These are phyloP conservation scores for Ligustrum vulgare DNA, from an alignment of 257 asterid genomes.

Conservation along the genomic window DNA sequence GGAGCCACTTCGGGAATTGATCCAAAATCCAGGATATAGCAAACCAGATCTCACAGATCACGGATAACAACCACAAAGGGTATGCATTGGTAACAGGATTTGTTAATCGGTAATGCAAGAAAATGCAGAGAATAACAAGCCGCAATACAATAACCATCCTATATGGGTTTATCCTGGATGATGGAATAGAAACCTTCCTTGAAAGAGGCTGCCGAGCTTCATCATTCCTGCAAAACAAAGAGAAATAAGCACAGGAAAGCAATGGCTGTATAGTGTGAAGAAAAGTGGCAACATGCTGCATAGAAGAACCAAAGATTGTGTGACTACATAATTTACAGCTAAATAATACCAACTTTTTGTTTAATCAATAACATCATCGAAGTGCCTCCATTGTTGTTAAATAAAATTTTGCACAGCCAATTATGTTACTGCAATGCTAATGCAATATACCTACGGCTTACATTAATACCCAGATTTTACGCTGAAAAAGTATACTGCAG, in stretches of 20 bases:
- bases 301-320: neutral
- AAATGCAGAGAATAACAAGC: conserved; percentile 76
- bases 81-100: conserved; percentile 91
- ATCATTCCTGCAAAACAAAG: conserved; percentile 71
- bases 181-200: conserved; percentile 94
- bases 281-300: conserved; percentile 3
- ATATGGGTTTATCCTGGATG: conserved; percentile 95
- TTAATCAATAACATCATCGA: neutral
- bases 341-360: neutral
- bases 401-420: conserved; percentile 13
- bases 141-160: conserved; percentile 96
- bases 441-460: conserved; percentile 1
- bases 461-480: conserved; percentile 9
- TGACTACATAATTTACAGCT: neutral
- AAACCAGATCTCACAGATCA: conserved; percentile 98
- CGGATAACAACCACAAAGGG: conserved; percentile 90
- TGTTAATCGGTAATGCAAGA: conserved; percentile 86
- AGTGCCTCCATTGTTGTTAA: conserved; percentile 1
- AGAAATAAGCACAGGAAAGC: conserved; percentile 11
- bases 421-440: neutral
- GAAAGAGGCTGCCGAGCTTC: conserved; percentile 99
- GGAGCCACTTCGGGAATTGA: conserved; percentile 99
- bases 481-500: conserved; percentile 14
- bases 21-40: conserved; percentile 98
- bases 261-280: conserved; percentile 7